Base-by-base conservation (phyloP, 1,139 yeast species). In the Magnusiomyces starmeri region DNA sequence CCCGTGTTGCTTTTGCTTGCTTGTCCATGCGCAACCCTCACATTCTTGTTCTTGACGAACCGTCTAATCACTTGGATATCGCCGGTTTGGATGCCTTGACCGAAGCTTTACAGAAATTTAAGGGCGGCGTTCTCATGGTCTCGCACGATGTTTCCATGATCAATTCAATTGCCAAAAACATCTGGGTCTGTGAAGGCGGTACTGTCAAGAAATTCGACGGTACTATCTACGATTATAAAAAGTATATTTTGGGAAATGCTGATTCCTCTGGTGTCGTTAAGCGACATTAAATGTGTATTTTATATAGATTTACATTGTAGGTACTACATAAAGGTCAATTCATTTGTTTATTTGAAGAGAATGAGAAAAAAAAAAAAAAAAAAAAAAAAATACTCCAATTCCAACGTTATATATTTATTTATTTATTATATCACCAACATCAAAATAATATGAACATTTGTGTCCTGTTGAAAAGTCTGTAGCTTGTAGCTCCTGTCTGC, bases 51-150 rank as follows among this genome's bases (percentile, higher is more conserved):
- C 75, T 92, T 61, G 99, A 92, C 75, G 99, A 94, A 77, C 99
- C 99, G 70, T 88, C 97, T 10, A 92, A 92, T 73, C 99, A 92
- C 71, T 81, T 92, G 78, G 99, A 92, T 83, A 90, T 96, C 16
- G 86, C 95, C 50, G 98, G 97, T 79, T 75, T 92, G 65, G 98
- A 92, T 69, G 97, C 98, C 0, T 76, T 92, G 58, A 83, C 95
- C 7, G 94, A 85, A 42, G 97, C 97, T 1, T 76, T 92, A 64
- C 81, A 77, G 59, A 82, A 80, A 57, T 92, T 90, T 76, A 79
- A 87, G 65, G 98, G 98, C 66, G 98, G 98, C 69, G 84, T 92
- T 35, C 76, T 92, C 61, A 89, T 92, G 97, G 98, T 92, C 56
- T 87, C 96, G 50, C 98, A 92, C 77, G 98, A 92, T 75, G 97